Evolutionary conservation across 2,329 filamentous ascomycete species (phyloP), one percentile per base, ranked within the genome.

Genomic region (Beauveria sp.): DNA sequence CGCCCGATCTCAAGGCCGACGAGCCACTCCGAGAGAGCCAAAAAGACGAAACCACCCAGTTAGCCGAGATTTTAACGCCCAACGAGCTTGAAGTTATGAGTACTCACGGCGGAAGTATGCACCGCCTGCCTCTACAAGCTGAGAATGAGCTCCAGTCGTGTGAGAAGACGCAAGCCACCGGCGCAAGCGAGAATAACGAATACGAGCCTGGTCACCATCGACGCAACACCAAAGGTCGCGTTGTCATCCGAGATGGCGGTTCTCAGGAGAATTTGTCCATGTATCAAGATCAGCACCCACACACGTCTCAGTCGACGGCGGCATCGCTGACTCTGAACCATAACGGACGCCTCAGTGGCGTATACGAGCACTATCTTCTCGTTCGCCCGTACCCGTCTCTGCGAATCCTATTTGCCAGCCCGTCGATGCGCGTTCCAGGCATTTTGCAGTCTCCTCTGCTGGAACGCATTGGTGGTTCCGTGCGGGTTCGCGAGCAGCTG

Each of bases 31-130:
- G 28, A 16, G 62, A 52, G 26, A 65, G 60, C 14, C 68, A 73
- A n/a, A 85, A 82, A 62, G 83, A 88, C 64, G 84, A 87, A 65
- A 86, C 91, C 64, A 81, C 83, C 58, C 80, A 86, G 60, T 76
- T 91, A 16, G 83, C 80, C 61, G 86, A 90, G 67, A 86, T 90
- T 77, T 82, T 91, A 68, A 90, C 86, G 60, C 77, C 83, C 22
- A 73, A 79, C 2, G 89, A 92, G 69, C 74, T 91, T 4, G 83
- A 85, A 5, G 85, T 81, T 0, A 83, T 89, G 1, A 79, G 84
- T 5, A 79, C 79, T 53, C 79, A 77, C 64, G 88, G 87, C 18
- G 88, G 88, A 1, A 78, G 79, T 56, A 85, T 88, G 81, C 85
- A 89, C 67, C 68, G 74, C 26, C 70, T 75, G 14, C 69, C 70